Evolutionary conservation across 768 basidiomycete species (phyloP).

Genomic region (Boletus rex-veris): DNA sequence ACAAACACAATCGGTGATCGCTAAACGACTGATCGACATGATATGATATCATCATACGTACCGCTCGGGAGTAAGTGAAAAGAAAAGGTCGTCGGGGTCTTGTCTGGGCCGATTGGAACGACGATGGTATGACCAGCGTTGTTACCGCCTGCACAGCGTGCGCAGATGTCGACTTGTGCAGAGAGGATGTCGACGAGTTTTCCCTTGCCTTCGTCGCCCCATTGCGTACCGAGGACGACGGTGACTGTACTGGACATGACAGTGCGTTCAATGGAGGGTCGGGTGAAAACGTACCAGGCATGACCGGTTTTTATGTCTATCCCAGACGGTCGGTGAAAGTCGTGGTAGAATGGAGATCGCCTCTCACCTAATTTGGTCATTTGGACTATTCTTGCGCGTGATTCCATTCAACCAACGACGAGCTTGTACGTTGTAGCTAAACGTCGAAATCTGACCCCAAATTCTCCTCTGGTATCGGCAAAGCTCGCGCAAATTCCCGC

Average conservation of each 20-base stretch:
- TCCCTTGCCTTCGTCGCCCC: conserved; percentile 93
- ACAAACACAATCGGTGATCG: background rate
- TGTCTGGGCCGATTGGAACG: conserved; percentile 64
- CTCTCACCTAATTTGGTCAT: background rate
- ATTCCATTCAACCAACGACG: too few relatives aligned
- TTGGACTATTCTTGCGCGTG: too few relatives aligned
- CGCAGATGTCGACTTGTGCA: conserved; percentile 86
- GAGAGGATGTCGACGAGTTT: conserved; percentile 97
- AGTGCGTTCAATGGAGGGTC: background rate
- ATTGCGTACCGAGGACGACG: conserved; percentile 84
- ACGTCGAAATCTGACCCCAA: too few relatives aligned
- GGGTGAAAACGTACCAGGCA: conserved; percentile 19
- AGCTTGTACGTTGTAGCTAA: too few relatives aligned
- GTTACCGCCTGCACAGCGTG: conserved; percentile 96
- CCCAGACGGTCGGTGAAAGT: too few relatives aligned
- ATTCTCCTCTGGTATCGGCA: too few relatives aligned
- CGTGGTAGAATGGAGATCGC: conserved; percentile 9
- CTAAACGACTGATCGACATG: background rate
- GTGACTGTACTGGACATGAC: conserved; percentile 39
- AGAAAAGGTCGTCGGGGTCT: conserved; percentile 79
- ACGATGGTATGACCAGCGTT: conserved; percentile 99
- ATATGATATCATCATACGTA: conserved; percentile 27
- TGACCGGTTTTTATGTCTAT: conserved; percentile 8
- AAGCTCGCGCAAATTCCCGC: too few relatives aligned
- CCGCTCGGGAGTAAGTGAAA: conserved; percentile 96